A percentile compares a stretch with the other conserved stretches of the same genome.
These are phyloP conservation scores for Curvularia spicifera DNA, from an alignment of 2,329 filamentous ascomycete species.

Conservation along the genomic window DNA sequence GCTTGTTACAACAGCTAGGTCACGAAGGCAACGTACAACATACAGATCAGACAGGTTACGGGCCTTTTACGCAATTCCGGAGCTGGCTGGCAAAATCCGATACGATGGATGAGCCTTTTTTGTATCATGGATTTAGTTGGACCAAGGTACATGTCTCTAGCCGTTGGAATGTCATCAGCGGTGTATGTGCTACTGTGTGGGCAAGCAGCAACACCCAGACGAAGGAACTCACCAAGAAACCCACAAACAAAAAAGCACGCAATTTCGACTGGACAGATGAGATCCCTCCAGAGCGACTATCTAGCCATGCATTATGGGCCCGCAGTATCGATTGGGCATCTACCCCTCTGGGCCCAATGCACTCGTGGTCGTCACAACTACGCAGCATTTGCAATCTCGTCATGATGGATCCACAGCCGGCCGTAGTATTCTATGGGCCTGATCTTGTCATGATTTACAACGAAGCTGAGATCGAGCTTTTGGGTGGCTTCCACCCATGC, in stretches of 20 bases:
- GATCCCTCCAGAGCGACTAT: constrained; percentile 17
- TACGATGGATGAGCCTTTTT: constrained; percentile 4
- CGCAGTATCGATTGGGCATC: constrained; percentile 73
- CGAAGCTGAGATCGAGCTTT: constrained; percentile 42
- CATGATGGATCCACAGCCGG: constrained; percentile 63
- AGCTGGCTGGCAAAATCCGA: constrained; percentile 22
- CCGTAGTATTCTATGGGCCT: constrained; percentile 63
- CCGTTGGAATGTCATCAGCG: constrained; percentile 35
- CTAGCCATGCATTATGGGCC: constrained; percentile 23
- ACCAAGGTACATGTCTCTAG: constrained; percentile 22
- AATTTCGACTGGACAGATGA: constrained; percentile 29
- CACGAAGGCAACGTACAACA: constrained; percentile 1
- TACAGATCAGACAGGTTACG: not conserved
- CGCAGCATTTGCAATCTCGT: constrained; percentile 78
- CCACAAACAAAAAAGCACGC: constrained; percentile 7
- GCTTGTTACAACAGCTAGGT: constrained; percentile 18
- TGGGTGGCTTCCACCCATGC: constrained; percentile 58
- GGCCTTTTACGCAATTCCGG: constrained; percentile 20
- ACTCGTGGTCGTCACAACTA: constrained; percentile 71
- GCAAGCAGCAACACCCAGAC: not conserved
- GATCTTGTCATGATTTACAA: constrained; percentile 50
- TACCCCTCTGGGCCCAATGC: constrained; percentile 75
- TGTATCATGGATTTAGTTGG: constrained; percentile 20
- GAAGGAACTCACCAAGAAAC: constrained; percentile 5
- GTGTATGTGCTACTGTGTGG: not conserved